Evolutionary conservation across 2,329 filamentous ascomycete genomes (phyloP), one percentile per base, ranked within the genome.

Genomic region (Alternaria sp.): DNA sequence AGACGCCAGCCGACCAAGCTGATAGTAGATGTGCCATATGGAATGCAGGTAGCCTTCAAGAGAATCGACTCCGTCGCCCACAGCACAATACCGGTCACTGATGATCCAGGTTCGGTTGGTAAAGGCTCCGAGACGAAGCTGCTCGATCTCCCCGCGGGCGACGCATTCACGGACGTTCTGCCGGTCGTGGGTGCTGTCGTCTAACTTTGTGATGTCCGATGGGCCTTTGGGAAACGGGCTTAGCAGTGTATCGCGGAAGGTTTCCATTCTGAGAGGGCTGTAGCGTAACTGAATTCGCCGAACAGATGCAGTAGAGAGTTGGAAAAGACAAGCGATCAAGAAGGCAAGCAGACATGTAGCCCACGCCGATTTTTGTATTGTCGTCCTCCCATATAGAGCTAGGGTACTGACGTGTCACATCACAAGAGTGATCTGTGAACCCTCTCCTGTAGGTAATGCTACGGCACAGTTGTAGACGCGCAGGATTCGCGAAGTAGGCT

Each of bases 21-120:
- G 51, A 46, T 59, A 59, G 32, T 65, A 65, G 6, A 62, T 57
- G n/a, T 65, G 25, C 59, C 62, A 65, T 10, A 61, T n/a, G 5
- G 59, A 65, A 45, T 57, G 59, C 7, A 65, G 45, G 46, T 65
- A 56, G 44, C 55, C 45, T 36, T 36, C 32, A 36, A 36, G 32
- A 36, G 32, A 36, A 36, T 36, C 32, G 32, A 36, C 32, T 36
- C 15, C 32, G 32, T 36, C 32, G 32, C 32, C 32, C 3, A 36
- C 32, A 36, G 32, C 32, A 36, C 32, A 36, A 36, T n/a, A 36
- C 32, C 32, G 32, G 32, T 36, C 32, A 3, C 32, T 36, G 32
- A 36, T 36, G 15, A 36, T 36, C 32, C 32, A 36, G 15, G 32
- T 36, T 36, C 32, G 32, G 32, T 36, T 36, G 32, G 32, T 36